Evolutionary conservation across 306 rosid genomes (phyloP).

Genomic region (Medicago ruthenica): DNA sequence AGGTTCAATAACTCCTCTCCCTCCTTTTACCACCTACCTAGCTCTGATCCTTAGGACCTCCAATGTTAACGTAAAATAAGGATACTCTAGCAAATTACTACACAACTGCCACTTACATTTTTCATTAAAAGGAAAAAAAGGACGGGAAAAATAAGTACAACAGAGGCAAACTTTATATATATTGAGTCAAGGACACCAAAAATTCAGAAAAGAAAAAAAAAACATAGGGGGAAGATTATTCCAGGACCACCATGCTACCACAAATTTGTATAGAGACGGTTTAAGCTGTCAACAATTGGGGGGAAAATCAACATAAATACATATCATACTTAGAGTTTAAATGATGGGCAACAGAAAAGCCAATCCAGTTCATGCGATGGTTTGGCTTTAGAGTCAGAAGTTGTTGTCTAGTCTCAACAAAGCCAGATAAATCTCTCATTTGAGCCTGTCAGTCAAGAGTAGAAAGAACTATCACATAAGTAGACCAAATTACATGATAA

Average conservation of each 20-base stretch:
- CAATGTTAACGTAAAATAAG: constrained; percentile 12
- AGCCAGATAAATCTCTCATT: constrained; percentile 95
- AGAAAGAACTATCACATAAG: constrained; percentile 37
- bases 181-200: not conserved
- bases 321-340: constrained; percentile 80
- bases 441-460: constrained; percentile 71
- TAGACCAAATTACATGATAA: constrained; percentile 17
- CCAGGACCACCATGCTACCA: constrained; percentile 12
- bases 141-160: constrained; percentile 2
- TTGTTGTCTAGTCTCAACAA: constrained; percentile 97
- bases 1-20: not conserved
- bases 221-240: not conserved
- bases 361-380: constrained; percentile 99
- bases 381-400: constrained; percentile 93
- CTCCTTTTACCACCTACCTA: not conserved
- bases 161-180: not conserved
- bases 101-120: not conserved
- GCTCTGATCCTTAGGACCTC: constrained; percentile 7
- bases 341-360: constrained; percentile 93
- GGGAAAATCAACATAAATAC: constrained; percentile 11
- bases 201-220: not conserved
- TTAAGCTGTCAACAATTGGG: constrained; percentile 14
- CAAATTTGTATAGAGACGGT: not conserved
- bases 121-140: not conserved
- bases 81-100: constrained; percentile 21